Percentiles rank a stretch among this genome's conserved stretches.
These are phyloP conservation scores for Gaultheria prostrata DNA, from an alignment of 148 eudicot species.

Conservation along the genomic window DNA sequence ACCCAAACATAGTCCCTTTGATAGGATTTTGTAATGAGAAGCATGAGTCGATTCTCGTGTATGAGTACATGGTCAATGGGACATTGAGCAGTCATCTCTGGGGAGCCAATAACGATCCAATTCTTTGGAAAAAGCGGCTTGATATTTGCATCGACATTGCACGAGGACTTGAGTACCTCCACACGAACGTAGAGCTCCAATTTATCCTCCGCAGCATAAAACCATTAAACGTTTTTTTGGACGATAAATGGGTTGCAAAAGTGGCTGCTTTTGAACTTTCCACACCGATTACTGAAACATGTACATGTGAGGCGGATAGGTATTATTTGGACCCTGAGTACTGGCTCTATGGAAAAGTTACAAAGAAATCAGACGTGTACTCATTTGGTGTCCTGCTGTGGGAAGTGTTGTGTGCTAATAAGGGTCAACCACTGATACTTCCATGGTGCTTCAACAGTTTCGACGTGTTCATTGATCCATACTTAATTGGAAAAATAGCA, in stretches of 20 bases:
- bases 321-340: not conserved
- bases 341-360: not conserved
- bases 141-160: not conserved
- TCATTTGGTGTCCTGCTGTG: not conserved
- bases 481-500: not conserved
- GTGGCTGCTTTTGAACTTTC: not conserved
- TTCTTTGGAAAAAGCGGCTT: not conserved
- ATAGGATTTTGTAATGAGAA: not conserved
- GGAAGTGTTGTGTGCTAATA: too few species aligned
- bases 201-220: not conserved
- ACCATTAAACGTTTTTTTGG: not conserved
- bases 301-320: too few species aligned
- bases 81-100: not conserved
- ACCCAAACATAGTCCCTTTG: not conserved
- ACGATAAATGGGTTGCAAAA: not conserved
- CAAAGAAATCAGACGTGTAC: not conserved
- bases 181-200: not conserved
- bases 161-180: not conserved
- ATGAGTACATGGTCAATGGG: not conserved
- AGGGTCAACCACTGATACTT: not conserved
- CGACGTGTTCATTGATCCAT: conserved; percentile 10
- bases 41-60: not conserved
- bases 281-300: not conserved
- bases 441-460: not conserved
- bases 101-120: not conserved